A percentile compares a stretch with the other conserved stretches of the same genome.
Conservation (phyloP, 2,329 filamentous ascomycete genomes). For the Boeremia lycopersici region DNA sequence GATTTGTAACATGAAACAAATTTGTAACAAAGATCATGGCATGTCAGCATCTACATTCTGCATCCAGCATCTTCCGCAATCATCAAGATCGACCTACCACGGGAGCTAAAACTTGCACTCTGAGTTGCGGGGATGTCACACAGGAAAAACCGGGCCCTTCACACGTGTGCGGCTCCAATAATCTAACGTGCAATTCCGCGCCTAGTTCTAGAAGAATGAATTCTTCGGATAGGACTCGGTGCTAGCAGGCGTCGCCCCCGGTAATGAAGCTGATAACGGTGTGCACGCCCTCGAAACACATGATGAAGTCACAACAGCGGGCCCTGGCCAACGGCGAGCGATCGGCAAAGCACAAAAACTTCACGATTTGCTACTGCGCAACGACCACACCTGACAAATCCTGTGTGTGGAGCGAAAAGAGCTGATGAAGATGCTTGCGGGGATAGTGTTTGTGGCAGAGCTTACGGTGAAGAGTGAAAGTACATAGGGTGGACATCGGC, state of each 20-base stretch:
- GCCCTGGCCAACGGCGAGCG: conserved; percentile 25
- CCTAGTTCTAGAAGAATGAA: conserved; percentile 2
- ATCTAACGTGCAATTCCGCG: conserved; percentile 7
- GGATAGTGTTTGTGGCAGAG: neutral
- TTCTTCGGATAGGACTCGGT: conserved; percentile 16
- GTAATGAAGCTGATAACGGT: neutral
- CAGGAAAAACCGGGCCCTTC: conserved; percentile 4
- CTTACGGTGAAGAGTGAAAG: neutral
- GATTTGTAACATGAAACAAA: too few relatives aligned
- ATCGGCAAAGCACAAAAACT: conserved; percentile 35
- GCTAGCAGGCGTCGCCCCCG: conserved; percentile 1
- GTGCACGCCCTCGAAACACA: neutral
- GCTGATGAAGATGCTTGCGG: neutral
- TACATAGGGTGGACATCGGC: conserved; percentile 9
- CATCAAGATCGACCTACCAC: conserved; percentile 5
- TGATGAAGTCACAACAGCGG: conserved; percentile 22
- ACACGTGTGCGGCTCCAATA: conserved; percentile 12
- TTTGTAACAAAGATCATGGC: neutral
- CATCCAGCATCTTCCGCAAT: neutral
- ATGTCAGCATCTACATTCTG: neutral
- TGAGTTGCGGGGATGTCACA: conserved; percentile 4
- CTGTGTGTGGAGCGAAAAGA: conserved; percentile 2
- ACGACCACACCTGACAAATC: conserved; percentile 30
- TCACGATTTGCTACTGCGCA: conserved; percentile 18
- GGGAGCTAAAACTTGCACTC: conserved; percentile 12